Evolutionary conservation across 2,329 filamentous ascomycete genomes (phyloP), one percentile per base, ranked within the genome.

Genomic region (Geosmithia putterillii): DNA sequence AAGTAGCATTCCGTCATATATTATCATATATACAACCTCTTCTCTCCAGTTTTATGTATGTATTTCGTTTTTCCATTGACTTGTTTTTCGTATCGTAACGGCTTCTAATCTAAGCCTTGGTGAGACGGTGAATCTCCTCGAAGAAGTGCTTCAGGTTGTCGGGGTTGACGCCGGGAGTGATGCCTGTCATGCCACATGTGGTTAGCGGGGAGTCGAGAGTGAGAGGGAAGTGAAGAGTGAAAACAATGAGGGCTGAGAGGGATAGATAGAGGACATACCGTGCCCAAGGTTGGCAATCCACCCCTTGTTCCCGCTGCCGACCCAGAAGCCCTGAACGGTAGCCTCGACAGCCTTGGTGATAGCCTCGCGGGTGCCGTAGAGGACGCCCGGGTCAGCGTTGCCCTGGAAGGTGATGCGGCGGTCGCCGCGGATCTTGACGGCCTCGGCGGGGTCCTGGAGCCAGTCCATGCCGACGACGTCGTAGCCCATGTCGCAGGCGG

Each of bases 271-370:
- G 36, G 38, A 62, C 79, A 56, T 74, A 86, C 92, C 92, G 59
- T 98, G 92, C 8, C 92, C 92, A 48, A 98, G 73, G 60, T 98
- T 98, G 40, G 86, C 87, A 53, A 98, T 96, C 90, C 92, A 98
- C 36, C 90, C 86, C 61, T 89, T 80, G 64, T 88, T 90, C n/a
- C n/a, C n/a, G n/a, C n/a, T n/a, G 48, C 81, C 79, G 5, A 66
- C 65, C 59, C 78, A 79, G 47, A 96, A 98, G 0, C 90, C 90
- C 48, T 80, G 68, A 1, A 94, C 86, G 84, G 95, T 95, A 40
- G 81, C 71, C 63, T 90, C 74, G 7, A 95, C 89, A 0, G 81
- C 83, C 50, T 74, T 70, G 4, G 87, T 92, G 51, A 98, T 96
- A 38, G 81, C 77, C 48, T 82, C 79, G 50, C 75, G 80, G 7